These are phyloP conservation scores for Calvatia gigantea DNA, from an alignment of 768 basidiomycete genomes.

Conservation along the genomic window DNA sequence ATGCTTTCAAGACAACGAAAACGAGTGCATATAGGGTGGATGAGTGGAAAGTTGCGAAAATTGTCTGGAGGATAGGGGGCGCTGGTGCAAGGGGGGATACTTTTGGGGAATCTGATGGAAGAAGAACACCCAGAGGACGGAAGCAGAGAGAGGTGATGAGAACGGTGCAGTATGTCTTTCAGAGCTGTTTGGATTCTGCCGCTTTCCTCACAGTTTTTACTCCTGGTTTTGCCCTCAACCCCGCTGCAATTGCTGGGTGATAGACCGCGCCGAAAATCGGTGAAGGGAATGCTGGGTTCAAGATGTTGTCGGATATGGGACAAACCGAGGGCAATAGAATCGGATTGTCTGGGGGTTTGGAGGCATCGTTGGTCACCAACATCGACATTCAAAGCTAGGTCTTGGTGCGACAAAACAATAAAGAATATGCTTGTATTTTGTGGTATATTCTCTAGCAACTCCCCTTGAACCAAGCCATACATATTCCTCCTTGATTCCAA, in stretches of 20 bases:
- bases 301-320: constrained; percentile 86
- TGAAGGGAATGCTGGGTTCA: constrained; percentile 80
- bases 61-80: constrained; percentile 35
- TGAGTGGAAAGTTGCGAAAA: constrained; percentile 54
- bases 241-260: constrained; percentile 2
- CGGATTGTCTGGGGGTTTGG: constrained; percentile 63
- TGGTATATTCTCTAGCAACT: no score
- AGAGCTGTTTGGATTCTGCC: no score
- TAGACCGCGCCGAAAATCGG: constrained; percentile 82
- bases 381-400: constrained; percentile 86
- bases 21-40: constrained; percentile 53
- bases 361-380: constrained; percentile 74
- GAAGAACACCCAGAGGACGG: constrained; percentile 28
- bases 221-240: background rate
- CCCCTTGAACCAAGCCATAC: no score
- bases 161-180: constrained; percentile 68
- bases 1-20: constrained; percentile 66
- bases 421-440: background rate
- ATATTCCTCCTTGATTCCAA: no score
- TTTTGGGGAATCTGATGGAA: constrained; percentile 30
- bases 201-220: no score
- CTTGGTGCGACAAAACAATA: constrained; percentile 58
- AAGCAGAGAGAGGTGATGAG: constrained; percentile 80
- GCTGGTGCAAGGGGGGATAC: constrained; percentile 29
- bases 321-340: constrained; percentile 84